These are phyloP conservation scores for Sphagnum fallax DNA, from an alignment of 228 moss, liverwort and hornwort genomes.

Conservation along the genomic window DNA sequence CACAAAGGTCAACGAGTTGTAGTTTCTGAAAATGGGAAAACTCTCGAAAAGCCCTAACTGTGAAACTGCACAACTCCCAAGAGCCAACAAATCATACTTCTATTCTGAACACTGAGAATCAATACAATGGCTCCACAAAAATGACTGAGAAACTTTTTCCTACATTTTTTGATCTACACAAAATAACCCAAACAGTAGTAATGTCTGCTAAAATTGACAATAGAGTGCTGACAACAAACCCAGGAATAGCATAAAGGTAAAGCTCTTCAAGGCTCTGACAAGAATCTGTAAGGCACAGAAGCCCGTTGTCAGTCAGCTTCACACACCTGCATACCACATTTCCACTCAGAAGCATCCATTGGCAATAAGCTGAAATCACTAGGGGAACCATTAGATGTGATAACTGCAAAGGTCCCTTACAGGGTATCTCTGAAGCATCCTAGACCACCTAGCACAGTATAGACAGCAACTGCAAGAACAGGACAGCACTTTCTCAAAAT, in stretches of 20 bases:
- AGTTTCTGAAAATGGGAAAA: constrained; percentile 52
- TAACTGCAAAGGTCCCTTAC: too few relatives aligned
- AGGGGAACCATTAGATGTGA: not conserved
- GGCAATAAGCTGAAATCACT: not conserved
- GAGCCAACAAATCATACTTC: not conserved
- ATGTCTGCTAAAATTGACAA: too few relatives aligned
- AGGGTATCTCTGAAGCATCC: too few relatives aligned
- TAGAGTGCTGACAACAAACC: constrained; percentile 31
- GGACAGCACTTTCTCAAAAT: too few relatives aligned
- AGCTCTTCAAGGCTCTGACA: constrained; percentile 73
- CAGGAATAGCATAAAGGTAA: constrained; percentile 87
- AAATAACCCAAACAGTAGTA: too few relatives aligned
- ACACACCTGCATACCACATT: constrained; percentile 60
- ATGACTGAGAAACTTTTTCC: too few relatives aligned
- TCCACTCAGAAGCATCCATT: not conserved
- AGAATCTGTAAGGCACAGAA: constrained; percentile 47
- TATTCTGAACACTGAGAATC: too few relatives aligned
- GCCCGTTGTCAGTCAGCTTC: constrained; percentile 83
- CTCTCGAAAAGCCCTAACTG: constrained; percentile 60
- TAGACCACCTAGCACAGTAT: too few relatives aligned
- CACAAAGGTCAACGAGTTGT: constrained; percentile 81
- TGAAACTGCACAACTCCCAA: constrained; percentile 58
- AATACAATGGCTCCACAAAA: too few relatives aligned
- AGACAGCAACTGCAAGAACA: too few relatives aligned
- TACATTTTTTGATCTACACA: too few relatives aligned